Base-by-base conservation (phyloP, 2,329 filamentous ascomycete species). In the Diplocarpon mali region DNA sequence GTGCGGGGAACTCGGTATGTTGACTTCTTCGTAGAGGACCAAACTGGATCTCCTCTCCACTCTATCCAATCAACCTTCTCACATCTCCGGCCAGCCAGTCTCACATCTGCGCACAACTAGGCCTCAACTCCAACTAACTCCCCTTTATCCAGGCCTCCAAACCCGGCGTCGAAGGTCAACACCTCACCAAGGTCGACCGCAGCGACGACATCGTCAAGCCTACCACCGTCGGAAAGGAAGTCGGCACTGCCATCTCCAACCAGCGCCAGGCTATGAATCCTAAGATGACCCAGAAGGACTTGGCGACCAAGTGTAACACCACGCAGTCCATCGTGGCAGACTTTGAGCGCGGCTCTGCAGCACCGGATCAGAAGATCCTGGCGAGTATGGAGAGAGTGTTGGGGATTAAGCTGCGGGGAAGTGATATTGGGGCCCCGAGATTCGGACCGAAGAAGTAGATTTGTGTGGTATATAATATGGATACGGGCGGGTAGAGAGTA, bases 131-230 rank as follows among this genome's bases (percentile, higher is more conserved):
- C 31, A 39, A 31, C 47, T 48, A 49, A 55, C 46, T 29, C 24
- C 24, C 11, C 24, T 35, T 20, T 20, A 24, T 30, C 43, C 53
- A 75, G 69, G 63, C 71, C 52, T 67, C 71, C 59, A 72, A 71
- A 61, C 69, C 68, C 50, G 73, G 63, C 43, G 60, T 72, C 55
- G 90, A 96, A 69, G 92, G 92, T 58, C 92, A 98, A 70, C 89
- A 86, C 64, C 75, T 96, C 54, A 96, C 92, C 56, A 95, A 96
- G 73, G 89, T 98, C 66, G 92, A 96, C 74, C 89, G 90, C 57
- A 82, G 80, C 64, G 89, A 96, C 72, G 92, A 95, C 65, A 95
- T 95, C 69, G 83, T 96, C 69, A 95, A 95, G 72, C 89, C 88
- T 62, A 94, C 94, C 71, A 93, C 87, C 38, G 73, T 95, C 47